phyloP scores from a whole-genome alignment of 2,329 filamentous ascomycete species.

The Monilinia vaccinii-corymbosi region DNA sequence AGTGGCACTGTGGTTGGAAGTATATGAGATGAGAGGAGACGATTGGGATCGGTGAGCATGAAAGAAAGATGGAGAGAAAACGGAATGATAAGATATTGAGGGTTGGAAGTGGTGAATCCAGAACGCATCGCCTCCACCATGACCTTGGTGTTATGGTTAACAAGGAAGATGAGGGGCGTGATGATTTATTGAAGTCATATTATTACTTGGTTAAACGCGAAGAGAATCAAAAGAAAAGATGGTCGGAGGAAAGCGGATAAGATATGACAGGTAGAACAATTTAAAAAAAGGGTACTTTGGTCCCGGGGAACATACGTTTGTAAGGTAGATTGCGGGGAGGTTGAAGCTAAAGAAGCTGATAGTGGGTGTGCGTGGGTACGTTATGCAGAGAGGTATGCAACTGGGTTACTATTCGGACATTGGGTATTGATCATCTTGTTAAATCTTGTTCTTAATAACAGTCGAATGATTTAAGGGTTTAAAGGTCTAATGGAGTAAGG shows the following conservation, averaged over 20 bases:
- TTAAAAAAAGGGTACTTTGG: too few species aligned
- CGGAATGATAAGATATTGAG: neutral
- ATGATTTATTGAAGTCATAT: neutral
- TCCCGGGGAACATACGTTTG: neutral
- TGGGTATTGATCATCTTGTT: neutral
- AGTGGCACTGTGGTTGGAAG: neutral
- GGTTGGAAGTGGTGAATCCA: neutral
- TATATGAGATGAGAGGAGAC: neutral
- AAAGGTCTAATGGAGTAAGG: too few species aligned
- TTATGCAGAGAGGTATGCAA: too few species aligned
- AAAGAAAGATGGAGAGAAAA: neutral
- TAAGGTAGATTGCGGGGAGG: conserved; percentile 10
- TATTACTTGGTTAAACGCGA: too few species aligned
- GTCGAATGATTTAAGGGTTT: too few species aligned
- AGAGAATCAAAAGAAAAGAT: neutral
- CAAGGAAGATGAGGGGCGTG: conserved; percentile 3
- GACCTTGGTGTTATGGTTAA: neutral
- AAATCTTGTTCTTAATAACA: neutral
- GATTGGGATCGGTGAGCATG: conserved; percentile 1
- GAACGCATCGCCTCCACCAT: neutral
- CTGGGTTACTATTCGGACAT: neutral
- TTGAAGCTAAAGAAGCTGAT: neutral
- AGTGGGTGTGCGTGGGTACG: too few species aligned
- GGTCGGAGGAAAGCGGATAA: neutral
- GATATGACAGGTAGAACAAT: neutral